Evolutionary conservation across 176 grass and related monocot genomes (phyloP).

Genomic region (Aegilops sharonensis): DNA sequence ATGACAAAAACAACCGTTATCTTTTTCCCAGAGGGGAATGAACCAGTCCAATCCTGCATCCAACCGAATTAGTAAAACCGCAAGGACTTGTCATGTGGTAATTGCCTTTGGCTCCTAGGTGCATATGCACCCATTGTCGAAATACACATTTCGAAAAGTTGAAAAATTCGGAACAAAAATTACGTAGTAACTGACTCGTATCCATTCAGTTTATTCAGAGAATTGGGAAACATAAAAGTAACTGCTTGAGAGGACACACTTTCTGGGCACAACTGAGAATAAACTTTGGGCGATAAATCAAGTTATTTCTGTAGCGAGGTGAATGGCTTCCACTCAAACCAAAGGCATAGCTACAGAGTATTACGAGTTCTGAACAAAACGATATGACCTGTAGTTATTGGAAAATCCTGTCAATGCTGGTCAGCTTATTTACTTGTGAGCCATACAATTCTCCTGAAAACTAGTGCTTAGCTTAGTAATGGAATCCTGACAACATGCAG

Average conservation of each 20-base stretch:
- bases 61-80: background rate
- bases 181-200: too few relatives aligned
- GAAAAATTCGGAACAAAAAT: too few relatives aligned
- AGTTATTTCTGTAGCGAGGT: background rate
- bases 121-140: too few relatives aligned
- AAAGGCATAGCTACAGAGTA: background rate
- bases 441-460: background rate
- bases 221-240: background rate
- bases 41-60: conserved; percentile 28
- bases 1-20: conserved; percentile 57
- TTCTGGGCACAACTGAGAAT: background rate
- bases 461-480: background rate
- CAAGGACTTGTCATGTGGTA: background rate
- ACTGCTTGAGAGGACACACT: background rate
- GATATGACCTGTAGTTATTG: background rate
- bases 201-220: background rate
- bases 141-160: too few relatives aligned
- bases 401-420: background rate
- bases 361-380: too few relatives aligned
- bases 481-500: background rate
- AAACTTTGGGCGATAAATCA: background rate
- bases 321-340: background rate
- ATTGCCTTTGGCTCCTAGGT: too few relatives aligned
- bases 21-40: conserved; percentile 40
- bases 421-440: background rate